Evolutionary conservation across 805 yeast genomes (phyloP), one percentile per base, ranked within the genome.

Genomic region (Metschnikowia borealis): DNA sequence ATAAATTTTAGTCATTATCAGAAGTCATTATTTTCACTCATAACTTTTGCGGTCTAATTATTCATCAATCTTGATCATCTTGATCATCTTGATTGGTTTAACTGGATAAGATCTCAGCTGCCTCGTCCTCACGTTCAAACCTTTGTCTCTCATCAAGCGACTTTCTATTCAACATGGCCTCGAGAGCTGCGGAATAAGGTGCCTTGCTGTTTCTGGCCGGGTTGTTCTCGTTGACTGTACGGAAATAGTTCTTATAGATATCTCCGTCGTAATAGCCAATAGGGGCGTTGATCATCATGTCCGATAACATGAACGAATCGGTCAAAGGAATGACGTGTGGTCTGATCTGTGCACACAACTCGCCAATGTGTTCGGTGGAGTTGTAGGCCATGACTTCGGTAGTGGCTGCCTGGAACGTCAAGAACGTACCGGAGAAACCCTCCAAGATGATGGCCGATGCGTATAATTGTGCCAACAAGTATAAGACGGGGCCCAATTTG

Each of bases 181-280:
- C 73, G 45, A 73, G 61, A 14, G 60, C 68, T 33, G 62, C 72
- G 32, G 79, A 71, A 63, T 84, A 84, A n/a, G 83, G 80, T 13
- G 92, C 86, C 60, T 84, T 81, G 54, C 80, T 72, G 13, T 66
- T 65, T 45, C 71, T 63, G 15, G 83, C 81, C 50, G 82, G 82
- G 61, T 80, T 81, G 43, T 62, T 60, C 7, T 52, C 51, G 58
- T 77, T 75, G 52, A 84, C 85, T 49, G 74, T 71, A 23, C 62
- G 69, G 63, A 84, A 85, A 71, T 89, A 89, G 66, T 87, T 83
- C 62, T 83, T 83, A 71, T 89, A 90, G 50, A 88, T 83, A 65
- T 90, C 84, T 51, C 97, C 97, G 59, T 87, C 83, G 68, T 78
- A 84, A 50, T 75, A 77, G 43, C 97, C 97, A 51, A 90, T 78